phyloP scores from a whole-genome alignment of 192 early-diverging fungal genomes.

The Podila clonocystis region DNA sequence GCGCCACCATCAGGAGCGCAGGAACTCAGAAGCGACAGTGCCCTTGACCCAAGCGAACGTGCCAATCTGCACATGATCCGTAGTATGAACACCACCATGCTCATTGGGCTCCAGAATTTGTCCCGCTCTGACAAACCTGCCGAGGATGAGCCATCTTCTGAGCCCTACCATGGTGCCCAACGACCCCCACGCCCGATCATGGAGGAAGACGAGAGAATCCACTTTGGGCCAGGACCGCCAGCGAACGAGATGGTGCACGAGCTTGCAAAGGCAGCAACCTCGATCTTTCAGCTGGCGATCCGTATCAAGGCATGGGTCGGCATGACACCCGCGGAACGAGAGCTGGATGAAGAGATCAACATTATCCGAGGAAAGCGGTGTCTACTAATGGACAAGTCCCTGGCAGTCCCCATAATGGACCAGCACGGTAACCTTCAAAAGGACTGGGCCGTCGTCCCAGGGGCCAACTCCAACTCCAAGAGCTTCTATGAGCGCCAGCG shows the following conservation, averaged over 20 bases:
- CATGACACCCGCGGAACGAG: conserved; percentile 35
- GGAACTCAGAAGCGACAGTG: neutral
- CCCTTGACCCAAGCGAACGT: conserved; percentile 16
- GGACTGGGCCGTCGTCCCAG: conserved; percentile 37
- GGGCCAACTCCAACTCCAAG: conserved; percentile 18
- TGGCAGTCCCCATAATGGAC: conserved; percentile 25
- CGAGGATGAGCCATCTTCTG: too few species aligned
- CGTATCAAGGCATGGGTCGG: conserved; percentile 41
- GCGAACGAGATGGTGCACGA: conserved; percentile 39
- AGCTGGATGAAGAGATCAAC: conserved; percentile 37
- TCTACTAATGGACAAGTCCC: conserved; percentile 32
- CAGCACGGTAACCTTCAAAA: conserved; percentile 40
- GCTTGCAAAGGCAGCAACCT: conserved; percentile 30
- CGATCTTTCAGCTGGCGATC: conserved; percentile 44
- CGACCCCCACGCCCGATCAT: too few species aligned
- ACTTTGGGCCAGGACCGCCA: conserved; percentile 16
- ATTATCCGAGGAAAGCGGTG: conserved; percentile 45
- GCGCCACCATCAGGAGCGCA: neutral
- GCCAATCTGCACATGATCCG: conserved; percentile 43
- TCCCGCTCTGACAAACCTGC: neutral
- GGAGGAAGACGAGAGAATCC: neutral
- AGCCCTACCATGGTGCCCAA: too few species aligned
- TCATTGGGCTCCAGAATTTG: conserved; percentile 28
- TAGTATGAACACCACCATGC: conserved; percentile 41
- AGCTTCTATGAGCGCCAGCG: conserved; percentile 36